These are phyloP conservation scores for Phalaenopsis aphrodite DNA, from an alignment of 106 monocot genomes.

Conservation along the genomic window DNA sequence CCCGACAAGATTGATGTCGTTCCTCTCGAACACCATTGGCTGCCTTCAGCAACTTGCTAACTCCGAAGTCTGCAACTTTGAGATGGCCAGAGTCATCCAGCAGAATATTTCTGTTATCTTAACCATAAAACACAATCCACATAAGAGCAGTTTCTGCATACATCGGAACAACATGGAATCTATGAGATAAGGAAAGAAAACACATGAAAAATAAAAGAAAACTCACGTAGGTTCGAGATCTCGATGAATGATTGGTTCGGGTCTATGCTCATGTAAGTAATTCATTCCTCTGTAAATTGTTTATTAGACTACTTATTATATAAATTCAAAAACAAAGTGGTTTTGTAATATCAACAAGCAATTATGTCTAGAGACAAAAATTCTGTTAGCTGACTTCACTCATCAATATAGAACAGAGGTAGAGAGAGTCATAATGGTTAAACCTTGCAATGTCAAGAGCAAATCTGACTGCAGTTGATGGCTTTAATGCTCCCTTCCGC, in stretches of 20 bases:
- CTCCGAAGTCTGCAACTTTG: slow-evolving; percentile 83
- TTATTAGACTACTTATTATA: background rate
- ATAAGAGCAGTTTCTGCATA: slow-evolving; percentile 19
- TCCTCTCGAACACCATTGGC: slow-evolving; percentile 49
- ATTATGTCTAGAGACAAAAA: background rate
- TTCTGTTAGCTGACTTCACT: background rate
- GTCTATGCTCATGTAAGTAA: slow-evolving; percentile 93
- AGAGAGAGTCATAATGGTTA: background rate
- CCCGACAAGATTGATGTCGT: slow-evolving; percentile 31
- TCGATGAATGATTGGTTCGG: slow-evolving; percentile 88
- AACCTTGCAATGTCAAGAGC: slow-evolving; percentile 97
- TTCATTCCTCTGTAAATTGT: slow-evolving; percentile 61
- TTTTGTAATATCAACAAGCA: background rate
- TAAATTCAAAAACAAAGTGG: background rate
- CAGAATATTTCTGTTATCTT: slow-evolving; percentile 78
- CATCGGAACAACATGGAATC: slow-evolving; percentile 3
- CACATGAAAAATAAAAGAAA: background rate
- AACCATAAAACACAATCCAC: slow-evolving; percentile 8
- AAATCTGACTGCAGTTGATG: slow-evolving; percentile 53
- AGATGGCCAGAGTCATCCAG: slow-evolving; percentile 85
- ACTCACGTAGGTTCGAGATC: slow-evolving; percentile 98
- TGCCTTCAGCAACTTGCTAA: slow-evolving; percentile 62
- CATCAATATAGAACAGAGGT: background rate
- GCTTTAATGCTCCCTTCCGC: slow-evolving; percentile 61
- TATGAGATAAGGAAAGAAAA: background rate